A percentile compares a stretch with the other conserved stretches of the same genome.
phyloP scores from a whole-genome alignment of 1,284 basidiomycete species.

The Omphalotus olearius region DNA sequence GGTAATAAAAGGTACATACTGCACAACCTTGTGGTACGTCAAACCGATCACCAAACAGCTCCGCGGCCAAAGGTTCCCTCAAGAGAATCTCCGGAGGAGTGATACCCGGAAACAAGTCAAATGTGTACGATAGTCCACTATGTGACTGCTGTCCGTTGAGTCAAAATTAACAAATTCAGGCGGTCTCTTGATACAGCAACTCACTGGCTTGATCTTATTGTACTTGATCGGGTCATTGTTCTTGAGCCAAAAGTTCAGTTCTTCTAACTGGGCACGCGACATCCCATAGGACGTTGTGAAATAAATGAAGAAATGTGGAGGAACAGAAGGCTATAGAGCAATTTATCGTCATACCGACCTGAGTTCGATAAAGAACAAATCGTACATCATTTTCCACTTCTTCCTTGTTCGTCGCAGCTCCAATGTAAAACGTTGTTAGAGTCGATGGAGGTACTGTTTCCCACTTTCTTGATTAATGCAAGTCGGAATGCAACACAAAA shows the following conservation, averaged over 20 bases:
- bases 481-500: not conserved
- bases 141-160: conserved; percentile 8
- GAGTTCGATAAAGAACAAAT: conserved; percentile 2
- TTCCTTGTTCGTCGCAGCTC: conserved; percentile 43
- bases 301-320: conserved; percentile 64
- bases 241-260: conserved; percentile 63
- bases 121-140: conserved; percentile 45
- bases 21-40: conserved; percentile 54
- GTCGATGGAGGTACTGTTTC: conserved; percentile 62
- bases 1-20: conserved; percentile 33
- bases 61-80: conserved; percentile 59
- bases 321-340: conserved; percentile 28
- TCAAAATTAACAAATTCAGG: not conserved
- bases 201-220: not conserved
- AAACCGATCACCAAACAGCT: conserved; percentile 80
- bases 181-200: not conserved
- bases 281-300: conserved; percentile 77
- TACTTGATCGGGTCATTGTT: conserved; percentile 39
- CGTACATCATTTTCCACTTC: conserved; percentile 34
- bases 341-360: too few species aligned
- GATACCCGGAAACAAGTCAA: conserved; percentile 44
- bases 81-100: conserved; percentile 56
- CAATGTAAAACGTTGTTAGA: conserved; percentile 80
- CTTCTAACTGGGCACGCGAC: conserved; percentile 59
- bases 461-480: too few species aligned